Percentiles rank a stretch among this genome's conserved stretches.
phyloP scores from a whole-genome alignment of 495 filamentous ascomycete genomes.

The Saxispiralis lemnorum region DNA sequence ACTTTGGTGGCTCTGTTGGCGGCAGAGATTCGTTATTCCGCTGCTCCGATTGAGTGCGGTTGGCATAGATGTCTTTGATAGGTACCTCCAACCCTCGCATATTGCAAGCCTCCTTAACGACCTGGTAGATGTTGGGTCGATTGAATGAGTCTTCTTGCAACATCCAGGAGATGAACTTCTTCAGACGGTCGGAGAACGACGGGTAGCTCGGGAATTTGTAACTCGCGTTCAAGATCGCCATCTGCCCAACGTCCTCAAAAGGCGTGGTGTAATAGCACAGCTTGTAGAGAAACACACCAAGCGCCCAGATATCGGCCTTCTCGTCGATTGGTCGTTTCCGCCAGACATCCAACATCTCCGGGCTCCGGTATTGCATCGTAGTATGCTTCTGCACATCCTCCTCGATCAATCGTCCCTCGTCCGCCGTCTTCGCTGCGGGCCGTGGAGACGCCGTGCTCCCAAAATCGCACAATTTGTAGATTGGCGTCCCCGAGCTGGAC shows the following conservation, averaged over 20 bases:
- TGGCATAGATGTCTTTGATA: constrained; percentile 84
- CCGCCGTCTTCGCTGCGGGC: constrained; percentile 65
- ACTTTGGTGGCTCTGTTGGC: constrained; percentile 30
- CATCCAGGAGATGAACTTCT: constrained; percentile 86
- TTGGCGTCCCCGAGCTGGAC: constrained; percentile 30
- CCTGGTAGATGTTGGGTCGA: constrained; percentile 87
- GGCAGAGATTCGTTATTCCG: constrained; percentile 46
- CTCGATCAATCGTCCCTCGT: constrained; percentile 78
- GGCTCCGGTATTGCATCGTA: constrained; percentile 89
- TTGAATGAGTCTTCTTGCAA: constrained; percentile 64
- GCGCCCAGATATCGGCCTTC: constrained; percentile 96
- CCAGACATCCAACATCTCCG: constrained; percentile 98
- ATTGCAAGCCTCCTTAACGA: constrained; percentile 62
- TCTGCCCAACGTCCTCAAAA: constrained; percentile 92
- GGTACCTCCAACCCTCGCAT: constrained; percentile 83
- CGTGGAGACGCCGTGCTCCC: constrained; percentile 74
- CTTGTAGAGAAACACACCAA: constrained; percentile 92
- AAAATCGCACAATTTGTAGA: constrained; percentile 96
- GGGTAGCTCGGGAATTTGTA: constrained; percentile 86
- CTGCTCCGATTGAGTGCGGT: constrained; percentile 44
- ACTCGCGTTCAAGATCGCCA: constrained; percentile 93
- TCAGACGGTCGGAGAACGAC: constrained; percentile 71
- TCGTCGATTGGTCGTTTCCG: constrained; percentile 92
- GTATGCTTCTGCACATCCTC: constrained; percentile 96
- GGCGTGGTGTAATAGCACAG: constrained; percentile 98